These are phyloP conservation scores for Colletotrichum sp. DNA, from an alignment of 2,329 filamentous ascomycete species.

Conservation along the genomic window DNA sequence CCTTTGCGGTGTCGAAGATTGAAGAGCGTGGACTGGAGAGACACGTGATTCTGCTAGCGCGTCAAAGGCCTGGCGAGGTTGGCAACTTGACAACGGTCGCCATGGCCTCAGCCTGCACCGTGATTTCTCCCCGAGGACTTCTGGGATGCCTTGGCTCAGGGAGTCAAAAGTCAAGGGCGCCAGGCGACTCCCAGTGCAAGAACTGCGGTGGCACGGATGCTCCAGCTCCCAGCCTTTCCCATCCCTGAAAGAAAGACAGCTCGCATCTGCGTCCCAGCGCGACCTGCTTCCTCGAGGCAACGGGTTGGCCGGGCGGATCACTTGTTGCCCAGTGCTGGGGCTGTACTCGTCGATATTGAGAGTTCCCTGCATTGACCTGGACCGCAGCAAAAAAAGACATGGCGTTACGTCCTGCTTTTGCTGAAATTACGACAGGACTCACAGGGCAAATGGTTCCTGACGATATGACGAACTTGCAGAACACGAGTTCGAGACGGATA, in stretches of 20 bases:
- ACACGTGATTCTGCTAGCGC: not conserved
- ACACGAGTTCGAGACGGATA: not conserved
- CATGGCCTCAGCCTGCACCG: not conserved
- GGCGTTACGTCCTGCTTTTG: not conserved
- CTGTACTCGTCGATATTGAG: not conserved
- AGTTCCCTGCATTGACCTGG: not conserved
- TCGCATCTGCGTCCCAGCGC: not conserved
- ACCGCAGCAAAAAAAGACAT: not conserved
- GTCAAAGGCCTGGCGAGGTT: not conserved
- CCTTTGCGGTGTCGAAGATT: not conserved
- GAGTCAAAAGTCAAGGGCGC: not conserved
- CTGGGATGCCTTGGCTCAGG: not conserved
- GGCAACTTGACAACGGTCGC: not conserved
- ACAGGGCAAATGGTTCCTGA: not conserved
- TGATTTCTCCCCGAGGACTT: not conserved
- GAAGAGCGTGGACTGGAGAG: not conserved
- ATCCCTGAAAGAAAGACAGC: not conserved
- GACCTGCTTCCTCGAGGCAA: not conserved
- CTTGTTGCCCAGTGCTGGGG: not conserved
- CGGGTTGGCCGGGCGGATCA: not conserved
- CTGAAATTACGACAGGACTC: not conserved
- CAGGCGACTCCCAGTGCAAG: not conserved
- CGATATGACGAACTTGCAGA: not conserved
- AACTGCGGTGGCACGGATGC: constrained; percentile 12
- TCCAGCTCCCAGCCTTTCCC: not conserved